Conservation (phyloP, 1,284 basidiomycete species). For the Leccinum subfulvum region DNA sequence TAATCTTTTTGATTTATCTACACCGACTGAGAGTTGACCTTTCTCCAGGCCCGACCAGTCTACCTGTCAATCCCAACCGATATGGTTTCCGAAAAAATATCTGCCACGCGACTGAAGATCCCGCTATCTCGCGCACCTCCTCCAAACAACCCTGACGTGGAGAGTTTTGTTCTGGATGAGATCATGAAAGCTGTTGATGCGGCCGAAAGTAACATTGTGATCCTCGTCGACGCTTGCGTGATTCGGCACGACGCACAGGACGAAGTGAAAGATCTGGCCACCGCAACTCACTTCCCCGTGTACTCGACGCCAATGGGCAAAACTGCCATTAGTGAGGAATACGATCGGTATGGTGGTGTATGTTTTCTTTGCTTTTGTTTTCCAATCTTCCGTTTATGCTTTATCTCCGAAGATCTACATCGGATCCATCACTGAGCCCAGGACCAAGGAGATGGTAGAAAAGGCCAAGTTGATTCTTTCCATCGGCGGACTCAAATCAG, state of each 20-base stretch:
- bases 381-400: constrained; percentile 10
- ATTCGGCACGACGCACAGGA: constrained; percentile 74
- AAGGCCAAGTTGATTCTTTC: constrained; percentile 81
- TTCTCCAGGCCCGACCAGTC: constrained; percentile 71
- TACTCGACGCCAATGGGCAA: constrained; percentile 90
- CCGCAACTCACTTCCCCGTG: constrained; percentile 74
- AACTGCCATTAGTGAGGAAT: constrained; percentile 74
- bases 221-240: constrained; percentile 89
- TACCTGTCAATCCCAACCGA: constrained; percentile 91
- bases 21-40: not conserved
- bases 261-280: constrained; percentile 69
- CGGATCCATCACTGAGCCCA: constrained; percentile 73
- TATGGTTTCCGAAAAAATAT: constrained; percentile 70
- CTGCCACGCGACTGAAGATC: constrained; percentile 61
- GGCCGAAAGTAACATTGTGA: constrained; percentile 65
- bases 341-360: constrained; percentile 87
- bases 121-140: constrained; percentile 56
- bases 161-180: constrained; percentile 72
- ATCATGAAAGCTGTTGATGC: constrained; percentile 65
- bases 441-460: constrained; percentile 78
- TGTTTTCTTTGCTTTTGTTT: constrained; percentile 7
- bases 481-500: constrained; percentile 78
- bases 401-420: constrained; percentile 64
- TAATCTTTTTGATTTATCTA: constrained; percentile 27
- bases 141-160: constrained; percentile 57